phyloP scores from a whole-genome alignment of 257 asterid species.

The Solanum pennellii region DNA sequence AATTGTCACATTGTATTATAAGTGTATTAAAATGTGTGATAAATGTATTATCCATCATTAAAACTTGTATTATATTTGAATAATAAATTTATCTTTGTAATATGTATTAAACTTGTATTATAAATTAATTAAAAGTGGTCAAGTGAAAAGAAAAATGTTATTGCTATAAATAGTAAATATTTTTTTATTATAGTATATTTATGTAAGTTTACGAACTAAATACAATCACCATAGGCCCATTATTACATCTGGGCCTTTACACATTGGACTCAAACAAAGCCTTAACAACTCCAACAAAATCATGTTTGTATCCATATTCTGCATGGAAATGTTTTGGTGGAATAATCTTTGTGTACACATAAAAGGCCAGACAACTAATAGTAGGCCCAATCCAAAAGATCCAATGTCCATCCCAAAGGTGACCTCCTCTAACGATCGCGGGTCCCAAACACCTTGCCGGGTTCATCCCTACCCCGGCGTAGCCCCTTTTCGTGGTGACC shows the following conservation, averaged over 20 bases:
- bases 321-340: conserved; percentile 48
- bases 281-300: conserved; percentile 34
- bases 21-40: too few relatives aligned
- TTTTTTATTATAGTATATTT: too few relatives aligned
- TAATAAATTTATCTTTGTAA: too few relatives aligned
- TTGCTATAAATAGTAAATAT: too few relatives aligned
- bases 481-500: conserved; percentile 42
- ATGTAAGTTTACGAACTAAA: not conserved
- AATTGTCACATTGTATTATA: too few relatives aligned
- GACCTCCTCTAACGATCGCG: conserved; percentile 62
- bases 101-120: too few relatives aligned
- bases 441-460: conserved; percentile 74
- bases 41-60: too few relatives aligned
- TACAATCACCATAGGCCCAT: not conserved
- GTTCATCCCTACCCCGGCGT: conserved; percentile 64
- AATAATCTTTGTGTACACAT: conserved; percentile 51
- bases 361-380: conserved; percentile 42
- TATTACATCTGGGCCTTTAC: not conserved
- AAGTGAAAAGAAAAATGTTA: too few relatives aligned
- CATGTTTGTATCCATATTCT: conserved; percentile 42
- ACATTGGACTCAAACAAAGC: conserved; percentile 7
- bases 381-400: conserved; percentile 67
- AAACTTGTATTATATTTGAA: too few relatives aligned
- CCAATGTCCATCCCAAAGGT: conserved; percentile 73
- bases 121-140: too few relatives aligned